Evolutionary conservation across 352 stramenopile genomes (phyloP), one percentile per base, ranked within the genome.

Genomic region (Pythium phragmitis): DNA sequence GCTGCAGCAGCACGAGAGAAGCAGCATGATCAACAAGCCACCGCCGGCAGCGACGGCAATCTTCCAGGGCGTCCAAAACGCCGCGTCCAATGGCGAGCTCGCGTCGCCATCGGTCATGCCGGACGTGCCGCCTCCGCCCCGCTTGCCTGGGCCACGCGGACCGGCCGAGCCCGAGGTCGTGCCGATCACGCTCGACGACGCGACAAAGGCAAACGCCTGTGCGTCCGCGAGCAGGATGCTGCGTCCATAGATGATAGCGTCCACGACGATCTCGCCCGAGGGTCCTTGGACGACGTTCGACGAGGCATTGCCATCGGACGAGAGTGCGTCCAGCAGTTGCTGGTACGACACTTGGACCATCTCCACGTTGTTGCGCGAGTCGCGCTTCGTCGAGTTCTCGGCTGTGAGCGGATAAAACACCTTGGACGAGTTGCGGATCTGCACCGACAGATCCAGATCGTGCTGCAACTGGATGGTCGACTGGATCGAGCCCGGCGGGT

Each of bases 321-420:
- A 53, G 23, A 77, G 70, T 41, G 81, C 77, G 48, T 74, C 65
- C 7, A 88, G 45, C 21, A 94, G 70, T 28, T 89, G 72, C 48
- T 70, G 57, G 58, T 94, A 92, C 33, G 78, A 80, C 11, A 92
- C 83, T 28, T 84, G 72, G 19, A 94, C 85, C 81, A 94, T 89
- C 60, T 94, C 85, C 21, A 94, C 80, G 61, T 94, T 94, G 74
- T 94, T 94, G n/a, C 80, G 76, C 26, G 75, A 70, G 63, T 94
- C 85, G 17, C 77, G 78, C n/a, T 71, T 72, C 5, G 77, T 86
- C 26, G 49, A 67, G 26, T 73, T 75, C 34, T 75, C 67, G 7
- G 82, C 77, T 13, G 79, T 91, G 36, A 91, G 62, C 13, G 85
- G 80, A 26, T 75, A 73, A 62, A 94, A 92, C 14, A 65, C 72